phyloP scores from a whole-genome alignment of 805 yeast genomes.

The Saccharomycopsis capsularis region DNA sequence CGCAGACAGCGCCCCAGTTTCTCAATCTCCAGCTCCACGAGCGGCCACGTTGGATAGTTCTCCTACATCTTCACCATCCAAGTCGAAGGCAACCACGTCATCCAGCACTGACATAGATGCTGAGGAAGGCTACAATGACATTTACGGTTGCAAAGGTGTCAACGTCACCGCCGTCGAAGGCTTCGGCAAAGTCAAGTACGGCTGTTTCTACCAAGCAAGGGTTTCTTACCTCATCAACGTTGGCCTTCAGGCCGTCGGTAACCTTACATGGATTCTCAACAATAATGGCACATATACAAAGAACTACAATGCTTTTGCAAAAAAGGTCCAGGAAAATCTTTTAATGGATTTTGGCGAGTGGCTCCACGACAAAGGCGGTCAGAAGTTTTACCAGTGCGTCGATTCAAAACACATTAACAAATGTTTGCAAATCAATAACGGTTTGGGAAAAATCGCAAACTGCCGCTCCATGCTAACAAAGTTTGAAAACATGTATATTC shows the following conservation, averaged over 20 bases:
- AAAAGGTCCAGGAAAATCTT: constrained; percentile 9
- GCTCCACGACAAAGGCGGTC: constrained; percentile 2
- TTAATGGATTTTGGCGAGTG: constrained; percentile 13
- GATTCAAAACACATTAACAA: neutral
- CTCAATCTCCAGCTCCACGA: no score
- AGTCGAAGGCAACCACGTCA: neutral
- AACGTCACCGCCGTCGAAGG: neutral
- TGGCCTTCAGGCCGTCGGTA: constrained; percentile 11
- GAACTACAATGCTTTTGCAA: constrained; percentile 14
- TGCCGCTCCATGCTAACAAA: neutral
- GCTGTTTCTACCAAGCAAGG: constrained; percentile 13
- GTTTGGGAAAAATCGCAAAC: neutral
- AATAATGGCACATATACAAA: constrained; percentile 6
- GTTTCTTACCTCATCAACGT: constrained; percentile 13
- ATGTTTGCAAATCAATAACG: neutral
- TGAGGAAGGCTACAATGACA: neutral
- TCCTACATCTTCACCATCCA: neutral
- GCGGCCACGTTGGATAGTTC: no score
- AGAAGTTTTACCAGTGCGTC: constrained; percentile 7
- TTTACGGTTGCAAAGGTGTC: neutral
- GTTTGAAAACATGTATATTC: constrained; percentile 7
- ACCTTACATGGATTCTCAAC: constrained; percentile 15
- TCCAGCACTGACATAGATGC: neutral
- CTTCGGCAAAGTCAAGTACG: constrained; percentile 5
- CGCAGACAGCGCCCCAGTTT: no score